A percentile compares a stretch with the other conserved stretches of the same genome.
Evolutionary conservation across 371 early-diverging fungal species (phyloP).

Genomic region (Mucor ambiguus): DNA sequence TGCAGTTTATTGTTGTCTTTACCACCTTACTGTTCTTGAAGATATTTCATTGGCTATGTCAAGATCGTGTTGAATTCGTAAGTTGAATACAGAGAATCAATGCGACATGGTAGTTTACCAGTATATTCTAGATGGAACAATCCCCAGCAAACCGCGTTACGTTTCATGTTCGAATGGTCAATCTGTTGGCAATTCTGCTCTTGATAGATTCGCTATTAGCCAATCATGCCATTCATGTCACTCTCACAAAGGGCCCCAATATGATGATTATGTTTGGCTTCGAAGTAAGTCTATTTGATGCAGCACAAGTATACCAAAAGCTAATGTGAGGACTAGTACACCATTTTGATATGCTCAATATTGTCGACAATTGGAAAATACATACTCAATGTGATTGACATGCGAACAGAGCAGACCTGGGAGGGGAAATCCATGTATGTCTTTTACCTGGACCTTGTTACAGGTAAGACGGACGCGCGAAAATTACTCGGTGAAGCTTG

Average conservation of each 20-base stretch:
- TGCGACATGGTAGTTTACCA: neutral
- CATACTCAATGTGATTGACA: constrained; percentile 82
- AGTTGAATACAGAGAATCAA: constrained; percentile 26
- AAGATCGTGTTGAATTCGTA: constrained; percentile 93
- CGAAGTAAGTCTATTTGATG: constrained; percentile 63
- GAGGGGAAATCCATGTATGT: constrained; percentile 91
- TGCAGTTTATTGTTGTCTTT: constrained; percentile 82
- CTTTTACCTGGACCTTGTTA: constrained; percentile 84
- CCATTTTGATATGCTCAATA: constrained; percentile 77
- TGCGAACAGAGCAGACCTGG: constrained; percentile 86
- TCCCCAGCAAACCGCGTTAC: constrained; percentile 61
- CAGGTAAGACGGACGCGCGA: constrained; percentile 51
- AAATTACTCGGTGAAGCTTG: neutral
- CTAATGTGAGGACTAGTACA: constrained; percentile 64
- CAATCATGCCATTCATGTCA: constrained; percentile 65
- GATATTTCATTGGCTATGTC: constrained; percentile 94
- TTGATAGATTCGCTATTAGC: constrained; percentile 72
- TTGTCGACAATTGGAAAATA: constrained; percentile 81
- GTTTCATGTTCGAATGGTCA: constrained; percentile 72
- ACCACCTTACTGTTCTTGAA: constrained; percentile 85
- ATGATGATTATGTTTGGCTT: constrained; percentile 98
- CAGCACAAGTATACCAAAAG: neutral
- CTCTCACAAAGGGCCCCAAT: constrained; percentile 66
- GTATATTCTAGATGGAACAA: constrained; percentile 78
- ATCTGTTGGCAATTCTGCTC: constrained; percentile 66